Evolutionary conservation across 805 yeast species (phyloP).

Genomic region (Barnettozyma botsteinii): DNA sequence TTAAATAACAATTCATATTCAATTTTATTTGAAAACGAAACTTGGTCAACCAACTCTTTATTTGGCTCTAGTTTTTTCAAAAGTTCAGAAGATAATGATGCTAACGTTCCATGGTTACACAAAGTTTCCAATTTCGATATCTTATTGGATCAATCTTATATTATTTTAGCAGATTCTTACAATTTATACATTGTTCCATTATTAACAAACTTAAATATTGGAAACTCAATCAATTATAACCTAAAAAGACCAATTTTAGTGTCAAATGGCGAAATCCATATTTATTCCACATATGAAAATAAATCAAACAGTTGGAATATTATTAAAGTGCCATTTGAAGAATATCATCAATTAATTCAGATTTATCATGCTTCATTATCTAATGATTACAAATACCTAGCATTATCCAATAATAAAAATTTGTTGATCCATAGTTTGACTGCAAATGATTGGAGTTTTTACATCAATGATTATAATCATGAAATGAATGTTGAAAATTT

Average conservation of each 20-base stretch:
- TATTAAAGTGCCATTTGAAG: constrained; percentile 20
- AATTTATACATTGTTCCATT: constrained; percentile 3
- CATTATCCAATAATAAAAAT: constrained; percentile 17
- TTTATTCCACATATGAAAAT: constrained; percentile 24
- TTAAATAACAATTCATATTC: constrained; percentile 12
- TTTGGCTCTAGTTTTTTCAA: constrained; percentile 24
- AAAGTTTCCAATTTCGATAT: constrained; percentile 1
- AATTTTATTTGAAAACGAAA: constrained; percentile 14
- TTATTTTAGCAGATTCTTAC: constrained; percentile 3
- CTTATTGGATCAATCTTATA: constrained; percentile 6
- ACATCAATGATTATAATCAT: constrained; percentile 23
- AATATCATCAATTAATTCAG: constrained; percentile 16
- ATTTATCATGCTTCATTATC: constrained; percentile 20
- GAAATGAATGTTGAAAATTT: constrained; percentile 16
- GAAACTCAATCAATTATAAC: constrained; percentile 20
- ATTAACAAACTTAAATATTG: constrained; percentile 2
- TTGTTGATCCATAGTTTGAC: constrained; percentile 20
- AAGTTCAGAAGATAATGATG: constrained; percentile 7
- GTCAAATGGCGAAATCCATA: constrained; percentile 18
- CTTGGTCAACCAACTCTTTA: constrained; percentile 25
- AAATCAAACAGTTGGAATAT: constrained; percentile 19
- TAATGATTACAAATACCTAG: constrained; percentile 21
- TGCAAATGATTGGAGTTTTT: constrained; percentile 24
- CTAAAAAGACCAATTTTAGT: constrained; percentile 22
- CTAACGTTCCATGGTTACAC: constrained; percentile 4